These are phyloP conservation scores for Bretschneidera sinensis DNA, from an alignment of 345 rosid genomes.

Conservation along the genomic window DNA sequence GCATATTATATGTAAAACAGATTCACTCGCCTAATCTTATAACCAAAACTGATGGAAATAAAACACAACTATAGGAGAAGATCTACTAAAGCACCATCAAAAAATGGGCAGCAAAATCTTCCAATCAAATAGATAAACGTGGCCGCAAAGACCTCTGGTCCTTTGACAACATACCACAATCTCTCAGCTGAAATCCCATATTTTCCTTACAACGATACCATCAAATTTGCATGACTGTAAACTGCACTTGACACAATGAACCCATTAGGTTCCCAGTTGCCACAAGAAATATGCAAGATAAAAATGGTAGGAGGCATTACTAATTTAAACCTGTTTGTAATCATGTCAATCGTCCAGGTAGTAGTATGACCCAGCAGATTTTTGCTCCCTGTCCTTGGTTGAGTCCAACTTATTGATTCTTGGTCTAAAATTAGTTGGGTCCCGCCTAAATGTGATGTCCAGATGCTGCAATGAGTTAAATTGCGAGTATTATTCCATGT, in stretches of 20 bases:
- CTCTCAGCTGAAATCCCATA: neutral
- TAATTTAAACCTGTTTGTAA: slow-evolving; percentile 17
- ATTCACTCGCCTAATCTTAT: neutral
- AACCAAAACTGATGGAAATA: slow-evolving; percentile 17
- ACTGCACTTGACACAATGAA: neutral
- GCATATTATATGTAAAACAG: no score
- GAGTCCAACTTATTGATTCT: slow-evolving; percentile 94
- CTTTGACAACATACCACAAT: neutral
- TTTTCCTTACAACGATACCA: neutral
- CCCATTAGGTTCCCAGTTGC: neutral
- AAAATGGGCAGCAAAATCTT: neutral
- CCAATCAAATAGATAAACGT: neutral
- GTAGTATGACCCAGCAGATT: slow-evolving; percentile 88
- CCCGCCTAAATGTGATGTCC: slow-evolving; percentile 91
- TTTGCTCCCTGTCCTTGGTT: slow-evolving; percentile 96
- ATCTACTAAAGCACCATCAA: slow-evolving; percentile 3
- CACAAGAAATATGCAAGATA: neutral
- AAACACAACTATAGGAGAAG: slow-evolving; percentile 3
- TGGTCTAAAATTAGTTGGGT: slow-evolving; percentile 90
- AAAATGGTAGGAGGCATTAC: neutral
- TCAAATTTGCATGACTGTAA: slow-evolving; percentile 1
- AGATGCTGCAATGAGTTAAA: slow-evolving; percentile 55
- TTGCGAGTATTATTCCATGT: neutral
- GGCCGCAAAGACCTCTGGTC: neutral
- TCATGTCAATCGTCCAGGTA: slow-evolving; percentile 67